Base-by-base conservation (phyloP, 2,329 filamentous ascomycete species). In the Pseudocercospora fijiensis region DNA sequence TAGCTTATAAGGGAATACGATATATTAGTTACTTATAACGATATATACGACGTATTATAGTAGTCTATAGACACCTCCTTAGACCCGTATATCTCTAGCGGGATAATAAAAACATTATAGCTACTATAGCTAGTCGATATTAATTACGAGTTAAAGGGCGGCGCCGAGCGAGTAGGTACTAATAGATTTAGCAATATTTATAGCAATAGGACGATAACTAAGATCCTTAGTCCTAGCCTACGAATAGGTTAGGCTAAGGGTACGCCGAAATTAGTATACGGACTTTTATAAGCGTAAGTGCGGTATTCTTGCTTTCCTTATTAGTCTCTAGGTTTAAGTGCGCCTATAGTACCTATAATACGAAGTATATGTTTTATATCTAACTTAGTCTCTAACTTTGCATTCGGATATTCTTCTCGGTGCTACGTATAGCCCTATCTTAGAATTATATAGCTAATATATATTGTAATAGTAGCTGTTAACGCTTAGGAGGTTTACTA, bases 31-130 rank as follows among this genome's bases (percentile, higher is more conserved):
- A 83, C 97, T 27, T 86, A 86, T 56, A 94, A 98, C 78, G 95
- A 99, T 76, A 92, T 98, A 9, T 99, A 99, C 75, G 94, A 98
- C 76, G 89, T 94, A 69, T 82, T 98, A 4, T 90, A 93, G 74
- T 97, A 92, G 91, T 84, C 86, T 2, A 71, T 80, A 7, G 75
- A 73, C 64, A 62, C 72, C 30, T 51, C 62, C 71, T 20, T 30
- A 6, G 37, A 30, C 9, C 33, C 56, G 26, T 30, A 53, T 9
- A 45, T 41, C 20, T 58, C 43, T 26, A 47, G 63, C 4, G 47
- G 52, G 18, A 28, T 47, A 2, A 57, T 67, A 62, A 52, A 65
- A 33, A 80, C 75, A 67, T 82, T 84, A 6, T 71, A 76, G 30
- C 68, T 92, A 8, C 91, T 92, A 2, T 86, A 92, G 0, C 80